phyloP scores from a whole-genome alignment of 176 grass and related monocot genomes.

The Poa pratensis region DNA sequence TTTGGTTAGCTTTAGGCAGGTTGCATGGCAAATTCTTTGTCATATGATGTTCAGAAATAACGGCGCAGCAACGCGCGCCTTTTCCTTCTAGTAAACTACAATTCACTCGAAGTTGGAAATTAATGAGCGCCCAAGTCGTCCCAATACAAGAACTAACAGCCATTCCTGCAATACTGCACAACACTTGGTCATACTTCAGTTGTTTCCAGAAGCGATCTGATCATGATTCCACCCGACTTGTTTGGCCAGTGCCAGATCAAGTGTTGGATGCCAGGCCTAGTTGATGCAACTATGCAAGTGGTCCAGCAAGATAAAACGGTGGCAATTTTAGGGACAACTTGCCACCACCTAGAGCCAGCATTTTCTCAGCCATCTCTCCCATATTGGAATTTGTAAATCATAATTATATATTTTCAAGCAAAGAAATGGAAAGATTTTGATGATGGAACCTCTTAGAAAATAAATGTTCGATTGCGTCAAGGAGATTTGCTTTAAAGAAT shows the following conservation, averaged over 20 bases:
- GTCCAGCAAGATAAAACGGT: background rate
- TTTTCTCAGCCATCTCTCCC: background rate
- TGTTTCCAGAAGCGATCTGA: background rate
- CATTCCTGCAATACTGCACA: background rate
- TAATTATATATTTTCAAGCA: background rate
- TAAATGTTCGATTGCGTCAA: background rate
- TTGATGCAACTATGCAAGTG: background rate
- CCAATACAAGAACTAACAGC: background rate
- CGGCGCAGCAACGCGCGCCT: too few relatives aligned
- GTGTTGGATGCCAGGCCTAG: background rate
- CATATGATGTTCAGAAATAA: too few relatives aligned
- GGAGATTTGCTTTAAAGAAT: background rate
- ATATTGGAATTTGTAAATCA: background rate
- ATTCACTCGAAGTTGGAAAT: background rate
- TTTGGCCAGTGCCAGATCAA: background rate
- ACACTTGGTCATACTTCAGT: background rate
- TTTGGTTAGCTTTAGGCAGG: too few relatives aligned
- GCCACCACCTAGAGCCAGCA: background rate
- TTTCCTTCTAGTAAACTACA: too few relatives aligned
- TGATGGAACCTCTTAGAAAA: background rate
- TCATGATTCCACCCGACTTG: background rate
- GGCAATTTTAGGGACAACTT: background rate
- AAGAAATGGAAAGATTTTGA: background rate
- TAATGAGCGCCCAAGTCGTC: background rate
- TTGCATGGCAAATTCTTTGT: too few relatives aligned